Evolutionary conservation across 2,329 filamentous ascomycete species (phyloP).

Genomic region (Pyrenochaeta sp.): DNA sequence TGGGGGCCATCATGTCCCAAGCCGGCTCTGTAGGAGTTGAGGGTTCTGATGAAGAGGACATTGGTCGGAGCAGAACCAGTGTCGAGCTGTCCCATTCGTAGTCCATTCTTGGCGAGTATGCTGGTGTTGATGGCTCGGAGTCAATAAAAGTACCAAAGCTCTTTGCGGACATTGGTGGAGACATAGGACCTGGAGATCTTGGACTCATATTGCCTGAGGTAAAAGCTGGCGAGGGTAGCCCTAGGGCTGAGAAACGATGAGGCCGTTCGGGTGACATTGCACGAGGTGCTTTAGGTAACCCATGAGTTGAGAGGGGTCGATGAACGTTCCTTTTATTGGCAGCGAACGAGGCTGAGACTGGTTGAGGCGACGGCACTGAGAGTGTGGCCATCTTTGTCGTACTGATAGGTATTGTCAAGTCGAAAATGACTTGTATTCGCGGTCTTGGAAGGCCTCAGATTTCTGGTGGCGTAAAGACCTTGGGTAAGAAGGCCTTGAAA

Average conservation of each 20-base stretch:
- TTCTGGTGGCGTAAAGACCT: not conserved
- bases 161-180: constrained; percentile 47
- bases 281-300: constrained; percentile 43
- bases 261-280: constrained; percentile 37
- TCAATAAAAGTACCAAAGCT: constrained; percentile 49
- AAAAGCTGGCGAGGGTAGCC: constrained; percentile 22
- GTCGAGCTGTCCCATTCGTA: constrained; percentile 40
- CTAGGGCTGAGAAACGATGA: constrained; percentile 39
- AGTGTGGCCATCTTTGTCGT: constrained; percentile 27
- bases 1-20: constrained; percentile 44
- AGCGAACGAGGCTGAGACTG: constrained; percentile 28
- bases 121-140: constrained; percentile 49
- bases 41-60: constrained; percentile 35
- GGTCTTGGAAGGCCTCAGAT: not conserved
- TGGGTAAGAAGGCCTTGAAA: not conserved
- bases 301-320: constrained; percentile 42
- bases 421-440: not conserved
- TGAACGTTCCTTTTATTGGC: constrained; percentile 29
- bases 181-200: constrained; percentile 33
- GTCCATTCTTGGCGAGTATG: constrained; percentile 41
- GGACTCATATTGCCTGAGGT: constrained; percentile 30
- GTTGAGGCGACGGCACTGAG: constrained; percentile 32
- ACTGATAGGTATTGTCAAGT: not conserved
- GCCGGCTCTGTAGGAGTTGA: constrained; percentile 39
- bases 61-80: constrained; percentile 38